phyloP scores from a whole-genome alignment of 2,329 filamentous ascomycete genomes.

The Aspergillus thermomutatus region DNA sequence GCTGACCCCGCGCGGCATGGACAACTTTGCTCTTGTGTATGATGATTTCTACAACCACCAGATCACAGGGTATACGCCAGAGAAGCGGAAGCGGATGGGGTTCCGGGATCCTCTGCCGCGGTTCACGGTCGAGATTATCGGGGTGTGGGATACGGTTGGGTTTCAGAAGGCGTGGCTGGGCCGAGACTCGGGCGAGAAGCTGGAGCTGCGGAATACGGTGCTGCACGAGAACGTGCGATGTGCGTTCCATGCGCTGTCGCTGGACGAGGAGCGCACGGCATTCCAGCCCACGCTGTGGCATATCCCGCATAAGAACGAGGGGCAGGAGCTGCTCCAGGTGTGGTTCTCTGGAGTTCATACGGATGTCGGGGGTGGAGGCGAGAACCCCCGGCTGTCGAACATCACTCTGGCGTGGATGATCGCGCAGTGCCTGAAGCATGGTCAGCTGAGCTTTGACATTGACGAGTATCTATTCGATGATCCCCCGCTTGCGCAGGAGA shows the following conservation, averaged over 20 bases:
- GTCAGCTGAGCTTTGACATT: slow-evolving; percentile 18
- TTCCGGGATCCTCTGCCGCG: slow-evolving; percentile 15
- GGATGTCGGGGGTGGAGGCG: slow-evolving; percentile 46
- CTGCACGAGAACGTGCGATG: slow-evolving; percentile 38
- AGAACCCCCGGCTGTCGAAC: slow-evolving; percentile 43
- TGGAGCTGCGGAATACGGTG: slow-evolving; percentile 40
- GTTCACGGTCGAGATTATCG: slow-evolving; percentile 40
- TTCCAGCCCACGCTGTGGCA: slow-evolving; percentile 45
- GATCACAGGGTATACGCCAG: slow-evolving; percentile 2
- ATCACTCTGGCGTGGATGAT: slow-evolving; percentile 59
- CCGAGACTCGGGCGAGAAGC: slow-evolving; percentile 14
- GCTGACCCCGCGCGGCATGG: slow-evolving; percentile 32
- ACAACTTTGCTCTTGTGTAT: slow-evolving; percentile 22
- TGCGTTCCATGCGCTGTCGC: slow-evolving; percentile 44
- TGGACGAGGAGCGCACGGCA: slow-evolving; percentile 42
- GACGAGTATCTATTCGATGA: slow-evolving; percentile 17
- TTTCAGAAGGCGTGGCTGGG: slow-evolving; percentile 19
- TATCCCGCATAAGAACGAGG: slow-evolving; percentile 37
- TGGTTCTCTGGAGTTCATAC: slow-evolving; percentile 49
- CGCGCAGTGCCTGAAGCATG: slow-evolving; percentile 36
- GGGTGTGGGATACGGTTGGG: slow-evolving; percentile 46
- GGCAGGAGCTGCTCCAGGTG: slow-evolving; percentile 43
- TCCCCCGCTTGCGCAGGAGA: slow-evolving; percentile 6
- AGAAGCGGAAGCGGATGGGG: slow-evolving; percentile 8
- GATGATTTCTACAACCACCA: slow-evolving; percentile 20